phyloP scores from a whole-genome alignment of 2,329 filamentous ascomycete genomes.

The Botryotinia convoluta region DNA sequence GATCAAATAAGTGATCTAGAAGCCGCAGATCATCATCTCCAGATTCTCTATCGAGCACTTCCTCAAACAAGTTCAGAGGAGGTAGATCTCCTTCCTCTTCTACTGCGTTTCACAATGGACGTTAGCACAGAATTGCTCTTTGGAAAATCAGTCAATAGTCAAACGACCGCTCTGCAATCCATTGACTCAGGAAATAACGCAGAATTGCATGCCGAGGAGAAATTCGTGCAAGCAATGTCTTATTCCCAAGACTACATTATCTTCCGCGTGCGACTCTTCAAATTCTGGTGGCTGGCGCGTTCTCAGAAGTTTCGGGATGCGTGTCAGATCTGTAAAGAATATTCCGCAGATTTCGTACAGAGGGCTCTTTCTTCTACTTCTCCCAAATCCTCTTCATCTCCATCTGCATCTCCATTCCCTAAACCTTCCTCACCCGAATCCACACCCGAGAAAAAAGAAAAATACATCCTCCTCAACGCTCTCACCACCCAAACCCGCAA shows the following conservation, averaged over 20 bases:
- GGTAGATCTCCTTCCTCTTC: slow-evolving; percentile 40
- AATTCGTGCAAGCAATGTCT: slow-evolving; percentile 42
- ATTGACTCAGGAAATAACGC: slow-evolving; percentile 26
- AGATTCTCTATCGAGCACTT: slow-evolving; percentile 32
- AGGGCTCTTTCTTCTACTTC: slow-evolving; percentile 21
- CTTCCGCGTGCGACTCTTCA: slow-evolving; percentile 35
- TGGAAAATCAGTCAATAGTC: slow-evolving; percentile 44
- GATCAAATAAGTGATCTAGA: slow-evolving; percentile 39
- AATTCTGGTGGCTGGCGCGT: slow-evolving; percentile 33
- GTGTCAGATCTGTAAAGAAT: slow-evolving; percentile 31
- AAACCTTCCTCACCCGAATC: background rate
- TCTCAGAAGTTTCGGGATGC: slow-evolving; percentile 36
- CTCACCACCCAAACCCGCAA: slow-evolving; percentile 48
- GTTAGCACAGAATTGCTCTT: slow-evolving; percentile 57
- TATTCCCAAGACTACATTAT: slow-evolving; percentile 39
- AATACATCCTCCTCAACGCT: slow-evolving; percentile 47
- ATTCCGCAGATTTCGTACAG: slow-evolving; percentile 33
- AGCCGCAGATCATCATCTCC: slow-evolving; percentile 52
- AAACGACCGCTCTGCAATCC: slow-evolving; percentile 43
- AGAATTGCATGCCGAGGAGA: slow-evolving; percentile 30
- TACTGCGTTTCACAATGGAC: slow-evolving; percentile 53
- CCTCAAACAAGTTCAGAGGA: slow-evolving; percentile 38
- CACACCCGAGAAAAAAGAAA: slow-evolving; percentile 24
- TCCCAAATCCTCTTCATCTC: background rate
- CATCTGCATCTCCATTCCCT: background rate